Evolutionary conservation across 2,329 filamentous ascomycete species (phyloP), one percentile per base, ranked within the genome.

Genomic region (Pezicula neosporulosa): DNA sequence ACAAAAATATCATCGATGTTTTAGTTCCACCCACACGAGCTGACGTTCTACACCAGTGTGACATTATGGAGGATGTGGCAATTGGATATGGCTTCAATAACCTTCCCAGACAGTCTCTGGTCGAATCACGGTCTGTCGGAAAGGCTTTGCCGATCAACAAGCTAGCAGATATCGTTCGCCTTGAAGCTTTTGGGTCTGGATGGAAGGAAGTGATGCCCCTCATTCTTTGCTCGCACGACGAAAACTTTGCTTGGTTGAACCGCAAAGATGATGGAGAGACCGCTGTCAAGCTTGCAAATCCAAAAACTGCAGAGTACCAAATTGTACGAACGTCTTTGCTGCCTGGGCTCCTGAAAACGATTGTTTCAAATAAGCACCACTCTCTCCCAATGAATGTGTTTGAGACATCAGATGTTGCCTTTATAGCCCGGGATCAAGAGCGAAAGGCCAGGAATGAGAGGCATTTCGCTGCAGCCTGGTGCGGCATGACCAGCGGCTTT

Each of bases 41-140:
- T 44, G 94, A 99, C 69, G 87, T 99, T 39, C 84, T 99, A 30
- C 94, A 99, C 71, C 89, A 97, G 67, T 95, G 91, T 63, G 94
- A 99, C 68, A 89, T 99, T 60, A 99, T 99, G 93, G 94, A 99
- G 74, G 95, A 99, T 67, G 86, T 95, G 18, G 94, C 91, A 38
- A 94, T 99, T 58, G 91, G 90, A 48, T 97, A 97, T 70, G 94
- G 95, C 59, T 99, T 96, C 81, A 99, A 99, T 78, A 90, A 89
- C 57, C 85, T 99, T 16, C 92, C 93, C 1, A 86, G 91, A 48
- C 85, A 87, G 45, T 90, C 93, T 65, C 91, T 92, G 8, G 91
- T 86, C 70, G 92, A 91, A 66, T 87, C 89, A 21, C 88, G 87
- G 50, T 94, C 90, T 6, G 84, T 97, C 55, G 95, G 90, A 44